Evolutionary conservation across 768 basidiomycete species (phyloP), one percentile per base, ranked within the genome.

Genomic region (Termitomyces sp.): DNA sequence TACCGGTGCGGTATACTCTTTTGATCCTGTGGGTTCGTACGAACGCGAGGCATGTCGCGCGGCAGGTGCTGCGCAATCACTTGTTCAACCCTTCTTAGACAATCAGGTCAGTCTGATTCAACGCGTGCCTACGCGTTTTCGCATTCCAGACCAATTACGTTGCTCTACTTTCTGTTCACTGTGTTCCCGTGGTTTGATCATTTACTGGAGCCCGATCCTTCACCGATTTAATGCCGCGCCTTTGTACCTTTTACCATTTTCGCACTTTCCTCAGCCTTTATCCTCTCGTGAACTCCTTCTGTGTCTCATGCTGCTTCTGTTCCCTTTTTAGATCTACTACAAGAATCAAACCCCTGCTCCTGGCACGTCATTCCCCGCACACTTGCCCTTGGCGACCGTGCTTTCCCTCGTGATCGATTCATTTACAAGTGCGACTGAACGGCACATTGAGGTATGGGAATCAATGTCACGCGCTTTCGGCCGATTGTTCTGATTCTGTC

Each of bases 1-100:
- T 12, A 85, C 92, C 40, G 97, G 97, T 55, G 93, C 96, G 10
- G 95, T 99, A 33, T 99, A 99, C 80, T 98, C 96, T n/a, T 99
- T 97, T 73, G 97, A 99, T 75, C 97, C 97, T 41, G 94, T 98
- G 35, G 97, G 97, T 30, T 95, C 92, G 50, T 99, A 99, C 73
- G 95, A 98, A 75, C 90, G 97, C 61, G 95, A 97, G 76, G 85
- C 91, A 35, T 98, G 95, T 77, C 88, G 97, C 62, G 95, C 95
- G 41, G 95, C 95, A 50, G 97, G 97, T 52, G 90, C 95, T 16
- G 96, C 95, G n/a, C 90, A 93, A 70, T 83, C 87, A 50, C 83
- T 99, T 26, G 85, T 99, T 7, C 97, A 99, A 69, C 97, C 97
- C 1, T 97, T 99, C 85, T 77, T 99, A 66, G 97, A 99, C 76